Conservation (phyloP, 1,139 yeast genomes). For the Lodderomyces jiufengensis region DNA sequence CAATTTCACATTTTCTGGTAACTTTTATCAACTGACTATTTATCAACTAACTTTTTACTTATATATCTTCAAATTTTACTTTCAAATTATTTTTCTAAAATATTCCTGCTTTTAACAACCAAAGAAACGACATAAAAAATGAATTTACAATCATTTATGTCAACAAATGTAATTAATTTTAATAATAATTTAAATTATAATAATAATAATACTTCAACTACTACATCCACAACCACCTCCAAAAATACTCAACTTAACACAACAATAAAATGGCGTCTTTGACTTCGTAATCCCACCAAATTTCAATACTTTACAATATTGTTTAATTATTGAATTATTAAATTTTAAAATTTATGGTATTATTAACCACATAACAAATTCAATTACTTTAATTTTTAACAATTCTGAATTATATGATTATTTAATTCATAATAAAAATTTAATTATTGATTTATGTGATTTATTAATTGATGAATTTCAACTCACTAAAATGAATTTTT, state of each 20-base stretch:
- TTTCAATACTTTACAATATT: constrained; percentile 2
- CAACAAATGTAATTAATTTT: no score
- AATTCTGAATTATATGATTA: constrained; percentile 1
- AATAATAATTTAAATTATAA: no score
- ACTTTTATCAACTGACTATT: no score
- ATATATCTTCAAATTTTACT: no score
- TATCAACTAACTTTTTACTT: no score
- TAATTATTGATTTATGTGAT: constrained; percentile 8
- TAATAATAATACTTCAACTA: neutral
- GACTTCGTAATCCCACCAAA: constrained; percentile 17
- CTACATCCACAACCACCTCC: neutral
- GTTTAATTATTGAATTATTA: constrained; percentile 10
- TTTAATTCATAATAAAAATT: neutral
- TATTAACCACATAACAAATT: neutral
- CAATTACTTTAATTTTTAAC: no score
- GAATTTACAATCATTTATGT: no score
- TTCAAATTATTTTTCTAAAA: no score
- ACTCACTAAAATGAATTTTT: constrained; percentile 7
- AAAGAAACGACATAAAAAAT: no score
- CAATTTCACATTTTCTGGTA: no score
- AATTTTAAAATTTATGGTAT: neutral
- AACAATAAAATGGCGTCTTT: constrained; percentile 18
- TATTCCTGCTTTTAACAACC: no score
- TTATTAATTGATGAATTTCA: constrained; percentile 11
- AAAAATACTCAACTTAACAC: constrained; percentile 4